A percentile compares a stretch with the other conserved stretches of the same genome.
Evolutionary conservation across 78 protist species (phyloP).

Genomic region (Guillardia theta): DNA sequence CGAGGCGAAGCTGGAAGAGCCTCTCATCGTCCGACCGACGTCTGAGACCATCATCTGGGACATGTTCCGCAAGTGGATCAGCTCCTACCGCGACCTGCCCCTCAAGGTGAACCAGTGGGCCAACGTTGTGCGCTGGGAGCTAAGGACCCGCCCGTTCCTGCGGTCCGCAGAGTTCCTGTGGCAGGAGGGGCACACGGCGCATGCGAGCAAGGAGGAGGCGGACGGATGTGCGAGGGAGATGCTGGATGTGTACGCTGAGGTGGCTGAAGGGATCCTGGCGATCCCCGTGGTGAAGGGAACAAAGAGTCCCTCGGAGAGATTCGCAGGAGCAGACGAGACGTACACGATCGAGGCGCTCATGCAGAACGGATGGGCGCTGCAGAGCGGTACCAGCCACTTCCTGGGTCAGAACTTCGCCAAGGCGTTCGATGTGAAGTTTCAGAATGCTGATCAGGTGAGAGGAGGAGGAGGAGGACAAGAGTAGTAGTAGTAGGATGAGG

Average conservation of each 20-base stretch:
- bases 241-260: slow-evolving; percentile 38
- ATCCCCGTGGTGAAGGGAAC: slow-evolving; percentile 29
- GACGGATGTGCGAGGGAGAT: slow-evolving; percentile 33
- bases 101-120: slow-evolving; percentile 47
- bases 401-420: slow-evolving; percentile 72
- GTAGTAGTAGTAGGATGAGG: too few species aligned
- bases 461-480: too few species aligned
- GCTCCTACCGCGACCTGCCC: slow-evolving; percentile 70
- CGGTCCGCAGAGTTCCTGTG: slow-evolving; percentile 58
- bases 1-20: slow-evolving; percentile 54
- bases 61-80: slow-evolving; percentile 71
- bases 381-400: slow-evolving; percentile 52
- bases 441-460: slow-evolving; percentile 16
- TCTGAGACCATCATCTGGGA: slow-evolving; percentile 73
- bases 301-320: slow-evolving; percentile 45
- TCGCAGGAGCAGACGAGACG: slow-evolving; percentile 55
- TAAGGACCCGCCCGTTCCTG: slow-evolving; percentile 53
- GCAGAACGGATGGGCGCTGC: slow-evolving; percentile 55
- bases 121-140: slow-evolving; percentile 50
- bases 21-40: slow-evolving; percentile 62
- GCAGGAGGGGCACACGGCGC: slow-evolving; percentile 79
- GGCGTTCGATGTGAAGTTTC: slow-evolving; percentile 44
- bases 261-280: not conserved
- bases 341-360: slow-evolving; percentile 50
- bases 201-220: slow-evolving; percentile 67